phyloP scores from a whole-genome alignment of 805 yeast species.

The Candida qinlingensis region DNA sequence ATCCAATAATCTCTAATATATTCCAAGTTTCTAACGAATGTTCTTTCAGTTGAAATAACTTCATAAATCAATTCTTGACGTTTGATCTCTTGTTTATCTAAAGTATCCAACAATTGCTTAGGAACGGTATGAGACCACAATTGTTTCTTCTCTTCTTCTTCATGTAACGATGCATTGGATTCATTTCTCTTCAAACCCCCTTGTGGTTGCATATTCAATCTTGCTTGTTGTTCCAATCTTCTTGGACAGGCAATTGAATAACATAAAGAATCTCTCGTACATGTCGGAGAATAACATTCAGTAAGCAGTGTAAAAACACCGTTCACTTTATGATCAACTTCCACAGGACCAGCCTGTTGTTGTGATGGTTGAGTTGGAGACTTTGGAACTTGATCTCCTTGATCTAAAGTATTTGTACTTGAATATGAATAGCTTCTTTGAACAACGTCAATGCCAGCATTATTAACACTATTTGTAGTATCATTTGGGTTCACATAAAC shows the following conservation, averaged over 20 bases:
- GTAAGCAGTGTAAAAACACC: conserved; percentile 92
- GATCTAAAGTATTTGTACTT: conserved; percentile 16
- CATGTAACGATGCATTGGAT: conserved; percentile 61
- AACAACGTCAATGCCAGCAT: conserved; percentile 8
- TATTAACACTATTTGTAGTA: conserved; percentile 15
- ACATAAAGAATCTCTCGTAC: conserved; percentile 82
- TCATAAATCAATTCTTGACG: conserved; percentile 95
- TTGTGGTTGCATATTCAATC: conserved; percentile 81
- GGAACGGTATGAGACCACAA: conserved; percentile 94
- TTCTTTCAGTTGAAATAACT: conserved; percentile 88
- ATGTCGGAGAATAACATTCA: conserved; percentile 95
- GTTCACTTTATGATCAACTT: conserved; percentile 43
- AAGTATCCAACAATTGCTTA: conserved; percentile 64
- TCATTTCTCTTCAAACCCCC: conserved; percentile 80
- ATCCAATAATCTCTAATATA: conserved; percentile 92
- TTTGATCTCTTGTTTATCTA: conserved; percentile 81
- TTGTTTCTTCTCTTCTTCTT: conserved; percentile 74
- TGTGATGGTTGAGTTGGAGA: conserved; percentile 4
- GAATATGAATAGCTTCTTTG: conserved; percentile 27
- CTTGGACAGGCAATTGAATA: conserved; percentile 96
- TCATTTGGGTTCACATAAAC: conserved; percentile 36
- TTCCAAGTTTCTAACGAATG: conserved; percentile 91
- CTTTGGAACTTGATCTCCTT: not conserved
- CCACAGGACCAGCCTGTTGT: conserved; percentile 14
- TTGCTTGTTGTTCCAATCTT: conserved; percentile 90